Percentiles rank a stretch among this genome's conserved stretches.
These are phyloP conservation scores for Monosporascus sp. DNA, from an alignment of 2,329 filamentous ascomycete species.

Conservation along the genomic window DNA sequence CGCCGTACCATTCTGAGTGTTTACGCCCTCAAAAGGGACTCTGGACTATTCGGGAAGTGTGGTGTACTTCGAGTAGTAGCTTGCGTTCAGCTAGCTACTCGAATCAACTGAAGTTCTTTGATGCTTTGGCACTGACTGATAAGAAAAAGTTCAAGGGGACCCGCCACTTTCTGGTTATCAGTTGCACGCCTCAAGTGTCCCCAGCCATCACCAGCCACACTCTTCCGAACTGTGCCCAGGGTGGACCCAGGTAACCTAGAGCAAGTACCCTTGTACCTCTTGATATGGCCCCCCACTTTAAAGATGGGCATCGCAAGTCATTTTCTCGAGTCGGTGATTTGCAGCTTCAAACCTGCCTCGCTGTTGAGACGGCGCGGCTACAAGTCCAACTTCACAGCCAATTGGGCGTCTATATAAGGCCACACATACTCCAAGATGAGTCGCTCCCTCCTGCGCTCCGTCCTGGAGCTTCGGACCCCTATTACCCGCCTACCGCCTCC, in stretches of 20 bases:
- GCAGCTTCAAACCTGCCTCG: neutral
- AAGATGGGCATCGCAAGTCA: neutral
- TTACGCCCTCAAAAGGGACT: slow-evolving; percentile 24
- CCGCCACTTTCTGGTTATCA: neutral
- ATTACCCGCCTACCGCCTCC: slow-evolving; percentile 41
- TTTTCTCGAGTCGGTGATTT: neutral
- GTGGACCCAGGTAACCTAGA: neutral
- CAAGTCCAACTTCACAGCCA: too few species aligned
- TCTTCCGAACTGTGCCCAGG: neutral
- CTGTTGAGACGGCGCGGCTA: neutral
- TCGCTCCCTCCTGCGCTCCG: slow-evolving; percentile 57
- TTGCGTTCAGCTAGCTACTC: too few species aligned
- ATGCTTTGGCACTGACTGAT: too few species aligned
- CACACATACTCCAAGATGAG: slow-evolving; percentile 37
- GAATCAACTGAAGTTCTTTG: too few species aligned
- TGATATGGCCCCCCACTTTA: neutral
- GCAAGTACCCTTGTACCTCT: neutral
- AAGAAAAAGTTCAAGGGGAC: too few species aligned
- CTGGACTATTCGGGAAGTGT: slow-evolving; percentile 1
- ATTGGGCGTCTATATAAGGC: neutral
- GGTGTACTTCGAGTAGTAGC: neutral
- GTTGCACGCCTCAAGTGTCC: neutral
- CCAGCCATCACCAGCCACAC: neutral
- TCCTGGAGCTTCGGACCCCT: slow-evolving; percentile 53
- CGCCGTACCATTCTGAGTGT: slow-evolving; percentile 18